These are phyloP conservation scores for Pythium aristosporum DNA, from an alignment of 352 stramenopile genomes.

Conservation along the genomic window DNA sequence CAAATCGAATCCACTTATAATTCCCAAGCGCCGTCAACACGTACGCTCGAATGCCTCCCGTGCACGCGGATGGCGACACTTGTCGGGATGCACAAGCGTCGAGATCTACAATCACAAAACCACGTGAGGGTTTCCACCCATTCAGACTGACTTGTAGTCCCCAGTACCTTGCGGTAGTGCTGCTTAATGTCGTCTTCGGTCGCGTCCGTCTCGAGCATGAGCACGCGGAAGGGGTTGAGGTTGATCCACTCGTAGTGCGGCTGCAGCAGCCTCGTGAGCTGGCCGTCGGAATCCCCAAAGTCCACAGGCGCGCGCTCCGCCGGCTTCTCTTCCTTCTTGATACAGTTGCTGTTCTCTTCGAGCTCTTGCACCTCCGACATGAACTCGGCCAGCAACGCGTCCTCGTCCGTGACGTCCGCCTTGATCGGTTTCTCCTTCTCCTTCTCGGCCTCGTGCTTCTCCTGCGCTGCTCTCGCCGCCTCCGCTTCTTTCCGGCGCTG, in stretches of 20 bases:
- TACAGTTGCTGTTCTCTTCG: slow-evolving; percentile 70
- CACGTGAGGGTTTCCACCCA: not conserved
- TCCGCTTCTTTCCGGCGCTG: slow-evolving; percentile 42
- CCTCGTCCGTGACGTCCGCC: slow-evolving; percentile 39
- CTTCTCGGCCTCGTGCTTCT: slow-evolving; percentile 31
- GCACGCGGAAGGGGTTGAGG: slow-evolving; percentile 85
- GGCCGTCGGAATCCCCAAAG: slow-evolving; percentile 66
- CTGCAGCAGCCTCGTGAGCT: slow-evolving; percentile 66
- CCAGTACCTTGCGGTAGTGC: slow-evolving; percentile 81
- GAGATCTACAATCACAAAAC: slow-evolving; percentile 53
- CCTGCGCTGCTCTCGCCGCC: slow-evolving; percentile 41
- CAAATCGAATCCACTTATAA: not conserved
- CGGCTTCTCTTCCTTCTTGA: slow-evolving; percentile 63
- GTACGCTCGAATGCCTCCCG: slow-evolving; percentile 87
- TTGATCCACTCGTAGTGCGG: slow-evolving; percentile 86
- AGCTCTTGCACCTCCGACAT: slow-evolving; percentile 86
- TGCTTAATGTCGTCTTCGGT: slow-evolving; percentile 90
- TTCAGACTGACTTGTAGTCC: too few species aligned
- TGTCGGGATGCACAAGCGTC: slow-evolving; percentile 87
- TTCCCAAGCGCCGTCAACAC: not conserved
- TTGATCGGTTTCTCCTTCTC: slow-evolving; percentile 5
- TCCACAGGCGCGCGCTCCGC: slow-evolving; percentile 60
- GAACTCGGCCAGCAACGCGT: slow-evolving; percentile 71
- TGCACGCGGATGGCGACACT: slow-evolving; percentile 64
- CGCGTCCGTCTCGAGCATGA: slow-evolving; percentile 86